A percentile compares a stretch with the other conserved stretches of the same genome.
These are phyloP conservation scores for Paracamarosporium sp. DNA, from an alignment of 2,329 filamentous ascomycete genomes.

Conservation along the genomic window DNA sequence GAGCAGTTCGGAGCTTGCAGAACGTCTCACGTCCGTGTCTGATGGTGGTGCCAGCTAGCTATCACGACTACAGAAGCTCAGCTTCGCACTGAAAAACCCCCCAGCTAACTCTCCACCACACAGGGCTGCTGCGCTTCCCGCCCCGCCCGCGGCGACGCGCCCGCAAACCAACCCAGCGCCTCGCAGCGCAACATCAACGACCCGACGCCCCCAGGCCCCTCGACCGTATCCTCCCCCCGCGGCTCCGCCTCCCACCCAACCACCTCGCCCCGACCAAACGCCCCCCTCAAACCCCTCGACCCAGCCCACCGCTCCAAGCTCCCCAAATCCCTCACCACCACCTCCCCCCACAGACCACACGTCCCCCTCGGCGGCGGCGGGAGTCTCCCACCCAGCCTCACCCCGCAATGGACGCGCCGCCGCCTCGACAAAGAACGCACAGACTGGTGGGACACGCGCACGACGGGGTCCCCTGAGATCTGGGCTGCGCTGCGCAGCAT, in stretches of 20 bases:
- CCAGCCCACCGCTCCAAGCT: slow-evolving; percentile 33
- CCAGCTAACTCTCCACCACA: neutral
- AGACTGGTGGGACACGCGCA: slow-evolving; percentile 90
- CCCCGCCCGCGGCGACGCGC: slow-evolving; percentile 6
- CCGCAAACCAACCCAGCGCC: slow-evolving; percentile 12
- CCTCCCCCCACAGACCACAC: slow-evolving; percentile 24
- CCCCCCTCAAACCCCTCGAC: slow-evolving; percentile 32
- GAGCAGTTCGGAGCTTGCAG: too few species aligned
- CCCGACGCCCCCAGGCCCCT: slow-evolving; percentile 26
- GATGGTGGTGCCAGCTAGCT: too few species aligned
- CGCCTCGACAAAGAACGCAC: slow-evolving; percentile 73
- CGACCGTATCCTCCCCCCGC: slow-evolving; percentile 24
- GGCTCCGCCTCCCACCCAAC: slow-evolving; percentile 19
- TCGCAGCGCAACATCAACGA: slow-evolving; percentile 38
- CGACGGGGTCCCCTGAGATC: slow-evolving; percentile 77
- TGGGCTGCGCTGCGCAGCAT: slow-evolving; percentile 79
- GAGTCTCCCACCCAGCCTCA: slow-evolving; percentile 26
- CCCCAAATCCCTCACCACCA: slow-evolving; percentile 35
- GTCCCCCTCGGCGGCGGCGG: too few species aligned
- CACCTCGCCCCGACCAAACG: slow-evolving; percentile 28
- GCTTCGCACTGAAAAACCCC: too few species aligned
- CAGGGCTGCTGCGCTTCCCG: slow-evolving; percentile 17
- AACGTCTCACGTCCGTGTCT: too few species aligned
- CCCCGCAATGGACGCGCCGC: slow-evolving; percentile 58
- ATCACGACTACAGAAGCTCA: neutral